Conservation (phyloP, 2,329 filamentous ascomycete genomes). For the Xylaria sp. region DNA sequence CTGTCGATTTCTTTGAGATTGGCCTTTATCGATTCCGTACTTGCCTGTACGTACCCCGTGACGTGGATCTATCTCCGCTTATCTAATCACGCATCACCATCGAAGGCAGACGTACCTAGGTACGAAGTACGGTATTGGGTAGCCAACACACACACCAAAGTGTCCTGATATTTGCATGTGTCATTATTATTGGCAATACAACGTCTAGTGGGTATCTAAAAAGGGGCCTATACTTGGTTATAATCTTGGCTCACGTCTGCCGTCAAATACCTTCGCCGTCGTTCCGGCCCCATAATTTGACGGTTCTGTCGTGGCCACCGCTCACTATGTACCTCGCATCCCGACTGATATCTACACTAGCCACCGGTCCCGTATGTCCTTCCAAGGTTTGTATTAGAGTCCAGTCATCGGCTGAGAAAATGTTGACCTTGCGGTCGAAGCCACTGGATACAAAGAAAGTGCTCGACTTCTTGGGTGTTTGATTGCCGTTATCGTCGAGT, state of each 20-base stretch:
- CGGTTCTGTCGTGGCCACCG: slow-evolving; percentile 89
- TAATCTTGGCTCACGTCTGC: slow-evolving; percentile 2
- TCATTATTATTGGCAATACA: not conserved
- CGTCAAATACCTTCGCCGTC: slow-evolving; percentile 60
- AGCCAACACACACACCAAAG: not conserved
- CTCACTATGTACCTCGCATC: slow-evolving; percentile 93
- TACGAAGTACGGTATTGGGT: not conserved
- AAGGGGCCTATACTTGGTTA: slow-evolving; percentile 2
- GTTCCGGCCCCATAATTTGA: slow-evolving; percentile 94
- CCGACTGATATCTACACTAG: slow-evolving; percentile 84
- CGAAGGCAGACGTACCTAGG: too few relatives aligned
- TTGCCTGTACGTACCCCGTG: slow-evolving; percentile 3
- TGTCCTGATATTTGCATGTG: too few relatives aligned
- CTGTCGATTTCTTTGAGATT: slow-evolving; percentile 23
- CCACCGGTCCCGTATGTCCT: slow-evolving; percentile 89
- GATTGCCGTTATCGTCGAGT: slow-evolving; percentile 66
- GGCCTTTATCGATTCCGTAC: slow-evolving; percentile 21
- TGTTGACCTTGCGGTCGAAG: slow-evolving; percentile 93
- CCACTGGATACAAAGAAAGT: slow-evolving; percentile 91
- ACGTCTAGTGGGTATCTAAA: slow-evolving; percentile 31
- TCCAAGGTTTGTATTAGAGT: slow-evolving; percentile 82
- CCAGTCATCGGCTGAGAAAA: slow-evolving; percentile 98
- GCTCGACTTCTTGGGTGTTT: slow-evolving; percentile 78
- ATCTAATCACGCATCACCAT: slow-evolving; percentile 27
- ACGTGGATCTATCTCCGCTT: slow-evolving; percentile 25